Base-by-base conservation (phyloP, 2,329 filamentous ascomycete species). In the Pseudogymnoascus sp. region DNA sequence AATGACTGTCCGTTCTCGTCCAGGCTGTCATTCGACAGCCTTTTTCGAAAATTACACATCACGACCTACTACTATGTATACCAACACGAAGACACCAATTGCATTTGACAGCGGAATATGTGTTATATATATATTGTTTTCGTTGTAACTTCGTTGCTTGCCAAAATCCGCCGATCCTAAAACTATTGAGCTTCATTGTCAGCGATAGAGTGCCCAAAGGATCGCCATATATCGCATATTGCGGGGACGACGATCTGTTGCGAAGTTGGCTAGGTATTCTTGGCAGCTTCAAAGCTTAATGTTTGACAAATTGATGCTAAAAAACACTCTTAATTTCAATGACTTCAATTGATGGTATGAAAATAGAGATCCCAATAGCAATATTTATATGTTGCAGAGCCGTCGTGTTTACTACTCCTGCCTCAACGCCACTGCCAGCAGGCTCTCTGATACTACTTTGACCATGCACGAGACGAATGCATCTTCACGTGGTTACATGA, bases 201-300 rank as follows among this genome's bases (percentile, higher is more conserved):
- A 17, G 26, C 26, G 17, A 33, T 54, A 15, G 24, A 31, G 26
- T 31, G 24, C 29, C 13, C 2, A 7, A 47, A 29, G 11, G 7
- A 7, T 31, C 44, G 7, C 44, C 44, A 33, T 31, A 33, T 54
- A 54, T 31, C n/a, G n/a, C 44, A 33, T 31, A 54, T 54, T 54
- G 26, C n/a, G 44, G 44, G 26, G 44, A 54, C 26, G 44, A 11
- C 44, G 44, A 54, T 54, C 44, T 54, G 44, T 54, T 54, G 44
- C 44, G n/a, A 54, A 54, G 44, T 31, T 54, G 44, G 44, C 44
- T 54, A 31, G 44, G 44, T 54, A 54, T 54, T 54, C 44, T 54
- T 54, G 44, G 26, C 44, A 50, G 44, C 44, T 54, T 54, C 44
- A 54, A 54, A 54, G 44, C 44, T 54, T 54, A 54, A 54, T 54